A percentile compares a stretch with the other conserved stretches of the same genome.
These are phyloP conservation scores for Stagonosporopsis vannaccii DNA, from an alignment of 2,329 filamentous ascomycete genomes.

Conservation along the genomic window DNA sequence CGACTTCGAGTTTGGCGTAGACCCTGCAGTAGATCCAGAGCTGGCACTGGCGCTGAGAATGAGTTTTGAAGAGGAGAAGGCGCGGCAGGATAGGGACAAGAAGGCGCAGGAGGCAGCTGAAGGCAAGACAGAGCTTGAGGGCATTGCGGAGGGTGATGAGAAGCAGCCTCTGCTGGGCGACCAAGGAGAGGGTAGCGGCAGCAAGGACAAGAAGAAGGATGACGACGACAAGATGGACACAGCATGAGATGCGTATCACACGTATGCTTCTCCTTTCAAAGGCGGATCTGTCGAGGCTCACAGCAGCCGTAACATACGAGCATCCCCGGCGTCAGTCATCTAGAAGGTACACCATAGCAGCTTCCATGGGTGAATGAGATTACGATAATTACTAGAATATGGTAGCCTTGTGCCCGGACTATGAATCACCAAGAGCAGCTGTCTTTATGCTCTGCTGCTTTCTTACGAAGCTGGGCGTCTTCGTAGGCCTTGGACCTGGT, in stretches of 20 bases:
- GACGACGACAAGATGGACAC: slow-evolving; percentile 88
- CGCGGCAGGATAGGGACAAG: slow-evolving; percentile 85
- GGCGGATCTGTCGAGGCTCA: slow-evolving; percentile 7
- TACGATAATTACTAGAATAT: slow-evolving; percentile 9
- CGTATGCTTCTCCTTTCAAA: slow-evolving; percentile 1
- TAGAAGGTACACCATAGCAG: slow-evolving; percentile 27
- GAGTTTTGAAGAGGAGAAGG: slow-evolving; percentile 98
- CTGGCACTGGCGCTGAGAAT: slow-evolving; percentile 92
- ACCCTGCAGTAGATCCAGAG: slow-evolving; percentile 91
- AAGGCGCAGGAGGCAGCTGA: slow-evolving; percentile 75
- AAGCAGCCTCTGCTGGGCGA: slow-evolving; percentile 69
- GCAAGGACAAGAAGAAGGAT: slow-evolving; percentile 59
- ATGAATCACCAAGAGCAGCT: neutral
- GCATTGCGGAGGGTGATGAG: slow-evolving; percentile 75
- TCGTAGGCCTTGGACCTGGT: neutral
- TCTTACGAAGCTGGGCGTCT: neutral
- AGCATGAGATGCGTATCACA: slow-evolving; percentile 62
- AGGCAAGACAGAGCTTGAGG: slow-evolving; percentile 78
- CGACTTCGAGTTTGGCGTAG: slow-evolving; percentile 87
- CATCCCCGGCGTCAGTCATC: slow-evolving; percentile 39
- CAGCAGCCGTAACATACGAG: slow-evolving; percentile 20
- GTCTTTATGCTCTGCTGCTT: neutral
- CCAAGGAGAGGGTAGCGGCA: slow-evolving; percentile 70
- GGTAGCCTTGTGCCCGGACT: neutral
- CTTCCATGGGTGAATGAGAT: slow-evolving; percentile 29